Base-by-base conservation (phyloP, 2,329 filamentous ascomycete species). In the Penicillium decumbens region DNA sequence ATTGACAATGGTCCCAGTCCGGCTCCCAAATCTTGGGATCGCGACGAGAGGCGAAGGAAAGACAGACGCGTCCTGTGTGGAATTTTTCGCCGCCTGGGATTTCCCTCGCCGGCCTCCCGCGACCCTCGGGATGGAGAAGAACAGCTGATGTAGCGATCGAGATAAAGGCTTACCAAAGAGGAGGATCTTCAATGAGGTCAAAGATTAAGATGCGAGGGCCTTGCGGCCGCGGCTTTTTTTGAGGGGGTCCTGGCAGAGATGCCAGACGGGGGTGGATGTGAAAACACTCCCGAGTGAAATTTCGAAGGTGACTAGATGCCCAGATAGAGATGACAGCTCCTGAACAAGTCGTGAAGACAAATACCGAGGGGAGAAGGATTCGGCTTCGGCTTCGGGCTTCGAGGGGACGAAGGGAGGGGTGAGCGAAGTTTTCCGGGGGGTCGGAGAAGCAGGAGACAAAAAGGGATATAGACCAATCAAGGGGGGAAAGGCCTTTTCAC, bases 141-240 rank as follows among this genome's bases (percentile, higher is more conserved):
- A 20, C 6, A 23, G 15, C 32, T 18, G 38, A 20, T 23, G 38
- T 18, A 20, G 33, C 15, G 33, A 37, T 10, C 18, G 20, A 47
- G 35, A 45, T 13, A 23, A 47, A 44, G 45, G 56, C 66, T 57
- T 65, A 69, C 66, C 61, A 58, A 60, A 60, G 46, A 56, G 43
- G 50, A 58, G 57, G 33, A 37, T 5, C 33, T 52, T 59, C 59
- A 56, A 60, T 45, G 50, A 60, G 53, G 62, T 46, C 55, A 63
- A 62, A 54, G 40, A 58, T 49, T 52, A 47, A 44, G 49, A 50
- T 55, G 56, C 48, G 56, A 56, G 12, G 55, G 57, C 65, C 62
- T 54, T 59, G 54, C 52, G 62, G 65, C 65, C 66, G 60, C 52
- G 58, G 43, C 50, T 41, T 40, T 50, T 51, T 40, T 50, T 51